Conservation (phyloP, 164 flowering plant species). For the Aristolochia contorta region DNA sequence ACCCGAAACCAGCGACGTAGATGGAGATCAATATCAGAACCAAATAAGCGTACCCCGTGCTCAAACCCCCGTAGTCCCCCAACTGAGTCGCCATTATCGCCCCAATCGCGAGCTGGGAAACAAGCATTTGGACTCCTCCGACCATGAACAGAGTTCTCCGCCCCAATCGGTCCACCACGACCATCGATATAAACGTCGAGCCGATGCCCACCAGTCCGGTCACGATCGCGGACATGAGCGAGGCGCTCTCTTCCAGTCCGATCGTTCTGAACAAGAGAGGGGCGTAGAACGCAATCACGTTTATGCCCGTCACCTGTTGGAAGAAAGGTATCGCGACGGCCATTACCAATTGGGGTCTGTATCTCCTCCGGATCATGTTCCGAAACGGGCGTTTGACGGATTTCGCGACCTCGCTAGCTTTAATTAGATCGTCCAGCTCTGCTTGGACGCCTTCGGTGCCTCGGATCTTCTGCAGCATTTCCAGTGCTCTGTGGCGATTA, state of each 20-base stretch:
- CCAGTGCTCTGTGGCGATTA: conserved; percentile 10
- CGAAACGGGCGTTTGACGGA: conserved; percentile 7
- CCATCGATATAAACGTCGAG: conserved; percentile 16
- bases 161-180: conserved; percentile 15
- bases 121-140: conserved; percentile 21
- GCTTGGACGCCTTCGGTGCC: conserved; percentile 42
- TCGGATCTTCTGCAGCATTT: conserved; percentile 26
- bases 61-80: conserved; percentile 15
- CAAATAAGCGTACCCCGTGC: conserved; percentile 10
- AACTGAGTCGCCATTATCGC: conserved; percentile 16
- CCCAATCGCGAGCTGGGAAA: conserved; percentile 15
- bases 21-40: conserved; percentile 13
- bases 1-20: conserved; percentile 19
- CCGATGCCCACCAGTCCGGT: conserved; percentile 10
- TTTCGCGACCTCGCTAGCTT: conserved; percentile 11
- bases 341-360: conserved; percentile 22
- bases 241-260: conserved; percentile 22
- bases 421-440: conserved; percentile 38
- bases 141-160: conserved; percentile 12
- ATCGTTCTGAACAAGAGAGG: conserved; percentile 17
- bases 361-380: conserved; percentile 7
- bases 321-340: conserved; percentile 24
- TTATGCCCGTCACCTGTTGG: conserved; percentile 24
- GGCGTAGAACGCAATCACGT: conserved; percentile 21
- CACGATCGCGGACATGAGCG: conserved; percentile 16